Conservation (phyloP, 805 yeast species). For the Lipomyces orientalis region DNA sequence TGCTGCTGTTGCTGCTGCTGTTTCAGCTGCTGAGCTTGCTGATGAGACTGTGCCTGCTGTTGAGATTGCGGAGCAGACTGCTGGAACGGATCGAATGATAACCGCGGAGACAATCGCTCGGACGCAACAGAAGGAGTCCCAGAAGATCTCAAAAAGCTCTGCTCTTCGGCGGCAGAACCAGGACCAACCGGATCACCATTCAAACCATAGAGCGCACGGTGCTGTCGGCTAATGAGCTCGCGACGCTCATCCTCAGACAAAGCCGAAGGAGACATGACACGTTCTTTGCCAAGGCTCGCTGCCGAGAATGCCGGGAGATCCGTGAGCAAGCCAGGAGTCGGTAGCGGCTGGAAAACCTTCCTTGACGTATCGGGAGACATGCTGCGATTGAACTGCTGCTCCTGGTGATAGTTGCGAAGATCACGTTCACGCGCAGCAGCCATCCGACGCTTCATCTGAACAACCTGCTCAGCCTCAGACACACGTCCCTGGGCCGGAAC, state of each 20-base stretch:
- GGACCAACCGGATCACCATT: slow-evolving; percentile 16
- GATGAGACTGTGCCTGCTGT: slow-evolving; percentile 17
- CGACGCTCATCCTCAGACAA: slow-evolving; percentile 38
- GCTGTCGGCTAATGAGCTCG: slow-evolving; percentile 35
- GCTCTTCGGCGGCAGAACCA: slow-evolving; percentile 25
- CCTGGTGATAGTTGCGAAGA: slow-evolving; percentile 39
- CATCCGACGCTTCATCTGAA: slow-evolving; percentile 38
- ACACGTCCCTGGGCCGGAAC: slow-evolving; percentile 20
- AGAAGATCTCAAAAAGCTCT: slow-evolving; percentile 21
- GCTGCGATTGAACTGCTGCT: slow-evolving; percentile 38
- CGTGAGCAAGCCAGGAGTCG: slow-evolving; percentile 22
- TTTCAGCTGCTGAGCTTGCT: slow-evolving; percentile 15
- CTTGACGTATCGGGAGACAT: slow-evolving; percentile 37
- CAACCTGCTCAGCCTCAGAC: slow-evolving; percentile 35
- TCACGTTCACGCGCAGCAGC: slow-evolving; percentile 39
- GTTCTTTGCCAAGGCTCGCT: slow-evolving; percentile 26
- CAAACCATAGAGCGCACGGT: slow-evolving; percentile 34
- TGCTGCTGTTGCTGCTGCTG: slow-evolving; percentile 12
- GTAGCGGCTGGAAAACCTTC: slow-evolving; percentile 21
- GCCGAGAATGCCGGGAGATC: slow-evolving; percentile 29
- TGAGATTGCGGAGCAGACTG: slow-evolving; percentile 13
- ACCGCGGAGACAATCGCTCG: slow-evolving; percentile 34
- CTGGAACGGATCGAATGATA: slow-evolving; percentile 38
- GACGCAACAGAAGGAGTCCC: slow-evolving; percentile 24
- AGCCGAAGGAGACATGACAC: slow-evolving; percentile 36